These are phyloP conservation scores for Gamarada debralockiae DNA, from an alignment of 495 filamentous ascomycete genomes.

Conservation along the genomic window DNA sequence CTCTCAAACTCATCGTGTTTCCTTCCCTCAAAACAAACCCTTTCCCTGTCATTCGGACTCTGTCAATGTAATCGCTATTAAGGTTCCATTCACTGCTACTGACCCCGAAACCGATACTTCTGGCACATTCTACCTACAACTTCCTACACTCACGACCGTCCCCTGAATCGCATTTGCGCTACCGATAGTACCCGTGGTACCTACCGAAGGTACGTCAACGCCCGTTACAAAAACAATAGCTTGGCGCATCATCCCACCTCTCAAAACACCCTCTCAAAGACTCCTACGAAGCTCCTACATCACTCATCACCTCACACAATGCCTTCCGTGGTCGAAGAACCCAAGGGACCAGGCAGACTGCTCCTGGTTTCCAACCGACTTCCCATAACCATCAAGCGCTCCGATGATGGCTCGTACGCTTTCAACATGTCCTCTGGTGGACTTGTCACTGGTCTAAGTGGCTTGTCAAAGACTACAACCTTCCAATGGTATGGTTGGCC, in stretches of 20 bases:
- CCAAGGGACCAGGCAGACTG: constrained; percentile 39
- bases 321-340: constrained; percentile 19
- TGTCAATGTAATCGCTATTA: too few relatives aligned
- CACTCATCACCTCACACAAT: constrained; percentile 6
- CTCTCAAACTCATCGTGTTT: too few relatives aligned
- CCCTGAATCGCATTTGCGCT: too few relatives aligned
- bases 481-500: constrained; percentile 99
- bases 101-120: too few relatives aligned
- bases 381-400: constrained; percentile 91
- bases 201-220: too few relatives aligned
- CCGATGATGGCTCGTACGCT: constrained; percentile 74
- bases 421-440: constrained; percentile 96
- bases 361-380: constrained; percentile 91
- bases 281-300: neutral
- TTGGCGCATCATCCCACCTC: neutral
- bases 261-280: neutral
- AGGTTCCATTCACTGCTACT: too few relatives aligned
- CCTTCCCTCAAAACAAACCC: too few relatives aligned
- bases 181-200: too few relatives aligned
- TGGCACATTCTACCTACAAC: too few relatives aligned
- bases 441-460: constrained; percentile 85
- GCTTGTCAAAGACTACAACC: constrained; percentile 82
- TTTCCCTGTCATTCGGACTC: too few relatives aligned
- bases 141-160: too few relatives aligned
- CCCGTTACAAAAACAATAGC: neutral